These are phyloP conservation scores for Leccinum cinnamomeum DNA, from an alignment of 1,284 basidiomycete genomes.

Conservation along the genomic window DNA sequence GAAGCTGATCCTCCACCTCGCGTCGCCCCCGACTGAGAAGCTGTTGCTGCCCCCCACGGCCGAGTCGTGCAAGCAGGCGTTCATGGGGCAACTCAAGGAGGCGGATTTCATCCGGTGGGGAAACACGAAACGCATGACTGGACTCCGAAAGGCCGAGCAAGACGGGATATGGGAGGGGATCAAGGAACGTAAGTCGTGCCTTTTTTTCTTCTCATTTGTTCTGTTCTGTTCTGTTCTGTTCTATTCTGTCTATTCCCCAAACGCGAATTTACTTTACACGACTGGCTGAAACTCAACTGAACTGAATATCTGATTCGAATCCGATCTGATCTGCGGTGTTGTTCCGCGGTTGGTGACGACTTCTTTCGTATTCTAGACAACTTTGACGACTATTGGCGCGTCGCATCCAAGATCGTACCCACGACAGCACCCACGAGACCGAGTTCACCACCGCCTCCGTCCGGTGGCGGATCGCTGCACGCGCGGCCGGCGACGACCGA, in stretches of 20 bases:
- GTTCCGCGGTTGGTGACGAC: constrained; percentile 13
- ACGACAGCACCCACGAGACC: constrained; percentile 56
- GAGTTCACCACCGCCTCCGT: constrained; percentile 50
- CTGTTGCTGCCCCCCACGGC: constrained; percentile 75
- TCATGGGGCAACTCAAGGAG: constrained; percentile 93
- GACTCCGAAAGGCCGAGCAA: constrained; percentile 84
- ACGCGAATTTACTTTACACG: background rate
- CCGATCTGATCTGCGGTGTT: constrained; percentile 21
- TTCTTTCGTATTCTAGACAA: constrained; percentile 59
- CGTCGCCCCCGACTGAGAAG: constrained; percentile 81
- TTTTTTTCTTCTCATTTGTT: background rate
- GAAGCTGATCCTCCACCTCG: constrained; percentile 80
- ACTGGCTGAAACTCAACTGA: background rate
- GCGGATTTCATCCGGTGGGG: constrained; percentile 96
- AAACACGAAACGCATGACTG: constrained; percentile 88
- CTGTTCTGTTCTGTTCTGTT: background rate
- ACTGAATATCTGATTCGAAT: background rate
- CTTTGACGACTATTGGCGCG: constrained; percentile 92
- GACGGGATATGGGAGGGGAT: constrained; percentile 96
- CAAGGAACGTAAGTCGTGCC: constrained; percentile 66
- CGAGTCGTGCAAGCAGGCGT: constrained; percentile 86
- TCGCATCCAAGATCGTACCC: constrained; percentile 83
- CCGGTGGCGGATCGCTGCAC: constrained; percentile 53
- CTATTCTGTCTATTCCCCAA: background rate
- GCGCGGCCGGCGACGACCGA: constrained; percentile 71